Evolutionary conservation across 2,329 filamentous ascomycete genomes (phyloP), one percentile per base, ranked within the genome.

Genomic region (Cordyceps militaris): DNA sequence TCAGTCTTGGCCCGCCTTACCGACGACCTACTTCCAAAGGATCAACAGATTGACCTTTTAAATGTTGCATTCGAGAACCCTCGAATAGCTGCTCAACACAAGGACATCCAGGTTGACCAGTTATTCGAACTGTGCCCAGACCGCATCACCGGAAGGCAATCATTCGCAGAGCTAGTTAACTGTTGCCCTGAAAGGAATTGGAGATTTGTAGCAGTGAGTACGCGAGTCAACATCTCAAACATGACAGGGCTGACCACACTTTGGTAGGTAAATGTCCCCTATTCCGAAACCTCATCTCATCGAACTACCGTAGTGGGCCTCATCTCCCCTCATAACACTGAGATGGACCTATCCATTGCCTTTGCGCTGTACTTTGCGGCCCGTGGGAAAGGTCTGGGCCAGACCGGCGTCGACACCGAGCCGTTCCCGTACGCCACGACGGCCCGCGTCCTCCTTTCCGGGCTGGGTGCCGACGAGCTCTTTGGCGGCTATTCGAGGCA

Each of bases 41-140:
- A 79, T 4, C 86, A 95, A 65, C 76, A 81, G 1, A 85, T 99
- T 60, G 94, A 97, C 67, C 78, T 99, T 9, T 80, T 99, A 62
- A 99, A 99, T 63, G 93, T 99, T 47, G 94, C 93, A 0, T 99
- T 99, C 66, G 90, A 99, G 70, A 99, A 99, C 63, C 93, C 92
- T 0, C 82, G 89, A 32, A 83, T 86, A 62, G 85, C 80, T 59
- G 84, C 78, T 3, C 78, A 82, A 44, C 72, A 81, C 13, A 75
- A 75, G 21, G 61, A 59, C 7, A 58, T 65, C 3, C 66, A 68
- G 0, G 59, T 66, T 59, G 62, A 67, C 3, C 69, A 70, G 59
- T 70, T 85, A 0, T 97, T 89, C 66, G 91, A 96, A 71, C 78
- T 83, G 24, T 99, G 94, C 63, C 94, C 94, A 0, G 94, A 99